Evolutionary conservation across 345 rosid genomes (phyloP).

Genomic region (Euphorbia lathyris): DNA sequence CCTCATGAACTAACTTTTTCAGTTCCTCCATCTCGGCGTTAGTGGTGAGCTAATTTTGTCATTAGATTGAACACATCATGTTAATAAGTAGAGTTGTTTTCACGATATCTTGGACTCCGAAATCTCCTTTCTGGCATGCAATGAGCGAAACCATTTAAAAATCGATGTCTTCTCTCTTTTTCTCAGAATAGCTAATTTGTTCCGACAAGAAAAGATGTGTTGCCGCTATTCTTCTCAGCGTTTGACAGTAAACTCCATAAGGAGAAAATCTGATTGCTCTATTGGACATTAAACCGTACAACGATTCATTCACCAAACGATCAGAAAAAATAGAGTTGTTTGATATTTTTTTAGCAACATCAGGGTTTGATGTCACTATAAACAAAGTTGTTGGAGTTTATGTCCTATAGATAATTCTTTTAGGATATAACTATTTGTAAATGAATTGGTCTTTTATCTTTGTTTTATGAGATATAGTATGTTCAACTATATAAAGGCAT

Average conservation of each 20-base stretch:
- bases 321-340: constrained; percentile 47
- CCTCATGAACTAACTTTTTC: constrained; percentile 43
- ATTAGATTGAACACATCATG: constrained; percentile 59
- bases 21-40: constrained; percentile 34
- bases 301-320: constrained; percentile 49
- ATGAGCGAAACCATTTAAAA: constrained; percentile 38
- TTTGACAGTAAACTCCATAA: constrained; percentile 51
- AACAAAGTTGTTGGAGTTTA: too few species aligned
- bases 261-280: constrained; percentile 62
- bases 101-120: constrained; percentile 31
- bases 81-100: constrained; percentile 45
- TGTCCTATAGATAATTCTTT: constrained; percentile 38
- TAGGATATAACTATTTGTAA: too few species aligned
- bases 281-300: constrained; percentile 44
- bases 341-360: constrained; percentile 46
- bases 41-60: too few species aligned
- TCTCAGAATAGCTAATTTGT: constrained; percentile 36
- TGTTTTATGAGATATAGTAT: too few species aligned
- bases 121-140: neutral
- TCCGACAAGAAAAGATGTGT: constrained; percentile 46
- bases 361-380: constrained; percentile 41
- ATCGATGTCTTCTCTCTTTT: constrained; percentile 32
- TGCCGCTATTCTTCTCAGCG: constrained; percentile 43
- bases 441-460: too few species aligned
- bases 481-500: too few species aligned